Percentiles rank a stretch among this genome's conserved stretches.
Conservation (phyloP, 192 early-diverging fungal species). For the Backusella circina region DNA sequence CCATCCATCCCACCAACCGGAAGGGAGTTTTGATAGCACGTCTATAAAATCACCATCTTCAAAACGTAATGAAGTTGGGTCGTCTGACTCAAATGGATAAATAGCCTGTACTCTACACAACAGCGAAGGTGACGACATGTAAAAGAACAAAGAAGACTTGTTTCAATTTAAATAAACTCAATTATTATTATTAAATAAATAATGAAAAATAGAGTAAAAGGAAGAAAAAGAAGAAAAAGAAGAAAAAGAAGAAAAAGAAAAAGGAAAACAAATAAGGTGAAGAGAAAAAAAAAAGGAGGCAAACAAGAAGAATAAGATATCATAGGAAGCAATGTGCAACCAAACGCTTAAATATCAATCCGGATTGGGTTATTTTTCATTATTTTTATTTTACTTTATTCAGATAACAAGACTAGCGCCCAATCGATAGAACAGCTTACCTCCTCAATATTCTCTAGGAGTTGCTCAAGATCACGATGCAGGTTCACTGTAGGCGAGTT, state of each 20-base stretch:
- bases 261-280: neutral
- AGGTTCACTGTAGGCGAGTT: conserved; percentile 63
- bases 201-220: neutral
- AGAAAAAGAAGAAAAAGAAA: neutral
- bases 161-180: neutral
- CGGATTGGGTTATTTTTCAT: neutral
- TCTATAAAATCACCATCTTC: conserved; percentile 84
- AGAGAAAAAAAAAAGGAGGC: neutral
- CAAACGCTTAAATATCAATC: neutral
- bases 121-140: conserved; percentile 7
- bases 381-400: neutral
- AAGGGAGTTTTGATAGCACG: conserved; percentile 83
- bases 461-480: conserved; percentile 36
- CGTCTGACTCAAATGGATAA: conserved; percentile 82
- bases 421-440: conserved; percentile 32
- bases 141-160: neutral
- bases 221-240: neutral
- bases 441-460: conserved; percentile 58
- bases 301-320: neutral
- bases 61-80: conserved; percentile 78
- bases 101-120: conserved; percentile 63
- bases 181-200: neutral
- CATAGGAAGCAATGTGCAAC: neutral
- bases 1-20: conserved; percentile 98
- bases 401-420: neutral